Evolutionary conservation across 306 rosid species (phyloP), one percentile per base, ranked within the genome.

Genomic region (Casuarina equisetifolia): DNA sequence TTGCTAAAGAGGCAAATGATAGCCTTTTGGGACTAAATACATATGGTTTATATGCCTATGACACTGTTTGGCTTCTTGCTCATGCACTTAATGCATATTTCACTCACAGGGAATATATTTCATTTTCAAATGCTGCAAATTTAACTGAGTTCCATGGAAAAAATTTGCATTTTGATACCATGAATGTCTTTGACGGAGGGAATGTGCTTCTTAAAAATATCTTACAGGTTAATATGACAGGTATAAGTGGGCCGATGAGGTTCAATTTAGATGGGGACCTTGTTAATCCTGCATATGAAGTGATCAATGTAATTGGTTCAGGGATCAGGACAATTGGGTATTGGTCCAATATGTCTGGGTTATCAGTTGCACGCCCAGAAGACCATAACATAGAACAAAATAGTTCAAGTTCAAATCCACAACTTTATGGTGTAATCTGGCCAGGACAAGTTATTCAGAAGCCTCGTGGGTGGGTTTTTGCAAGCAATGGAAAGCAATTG

Each of bases 401-500:
- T 74, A 74, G 57, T 16, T 82, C 92, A 17, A 76, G 73, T 76
- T 75, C 79, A 32, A 88, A 69, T 61, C 85, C 32, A 25, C 32
- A 85, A 72, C 79, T 92, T 3, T 59, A 39, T 38, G 51, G 75
- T 51, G 91, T 90, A 39, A 76, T 95, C 72, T 95, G 99, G 99
- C 99, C 97, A 0, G 99, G 99, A 79, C 88, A 92, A 44, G 79
- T 86, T 1, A 49, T 35, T 3, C 81, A 87, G 70, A 86, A 48
- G 80, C 99, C 99, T 73, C 97, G 97, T 9, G 99, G 99, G 43
- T 95, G 98, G 99, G 92, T 89, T 45, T 95, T 95, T 75, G 92
- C 99, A 1, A 89, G 80, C 89, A 87, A 70, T 59, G 97, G 97
- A 83, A 88, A 89, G 79, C 85, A 83, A 8, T 86, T 95, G 81